Conservation (phyloP, 1,284 basidiomycete genomes). For the Cryptococcus sp. region DNA sequence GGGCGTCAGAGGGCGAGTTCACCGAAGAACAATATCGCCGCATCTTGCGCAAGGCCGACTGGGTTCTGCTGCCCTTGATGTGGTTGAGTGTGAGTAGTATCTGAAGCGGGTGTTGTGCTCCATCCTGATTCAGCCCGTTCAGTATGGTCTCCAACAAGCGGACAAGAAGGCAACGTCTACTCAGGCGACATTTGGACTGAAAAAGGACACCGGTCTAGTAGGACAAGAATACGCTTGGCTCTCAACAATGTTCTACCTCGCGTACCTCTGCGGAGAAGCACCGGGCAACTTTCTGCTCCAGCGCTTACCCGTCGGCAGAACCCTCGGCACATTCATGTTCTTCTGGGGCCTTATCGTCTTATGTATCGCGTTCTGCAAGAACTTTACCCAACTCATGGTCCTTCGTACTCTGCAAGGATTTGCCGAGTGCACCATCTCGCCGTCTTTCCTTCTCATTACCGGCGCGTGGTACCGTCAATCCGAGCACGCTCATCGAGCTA, state of each 20-base stretch:
- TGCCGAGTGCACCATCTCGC: constrained; percentile 19
- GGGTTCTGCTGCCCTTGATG: constrained; percentile 8
- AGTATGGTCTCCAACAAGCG: constrained; percentile 8
- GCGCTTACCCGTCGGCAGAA: constrained; percentile 7
- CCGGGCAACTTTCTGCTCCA: constrained; percentile 13
- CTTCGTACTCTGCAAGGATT: constrained; percentile 37
- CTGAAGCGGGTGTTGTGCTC: neutral
- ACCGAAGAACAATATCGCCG: constrained; percentile 7
- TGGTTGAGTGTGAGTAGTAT: constrained; percentile 2
- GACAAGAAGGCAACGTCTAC: constrained; percentile 3
- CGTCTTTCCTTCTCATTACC: constrained; percentile 24
- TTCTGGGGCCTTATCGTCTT: constrained; percentile 19
- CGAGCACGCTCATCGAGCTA: constrained; percentile 20
- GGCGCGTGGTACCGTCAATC: constrained; percentile 20
- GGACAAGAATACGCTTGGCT: constrained; percentile 33
- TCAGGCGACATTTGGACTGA: constrained; percentile 31
- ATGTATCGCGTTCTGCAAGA: constrained; percentile 13
- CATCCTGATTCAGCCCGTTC: neutral
- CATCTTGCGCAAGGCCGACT: constrained; percentile 12
- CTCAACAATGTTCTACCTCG: constrained; percentile 19
- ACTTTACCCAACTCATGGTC: constrained; percentile 20
- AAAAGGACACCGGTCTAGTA: constrained; percentile 31
- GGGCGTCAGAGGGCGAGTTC: constrained; percentile 9
- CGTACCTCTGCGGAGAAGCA: constrained; percentile 7
- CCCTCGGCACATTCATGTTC: constrained; percentile 12